These are phyloP conservation scores for Thermomyces lanuginosus DNA, from an alignment of 2,329 filamentous ascomycete genomes.

Conservation along the genomic window DNA sequence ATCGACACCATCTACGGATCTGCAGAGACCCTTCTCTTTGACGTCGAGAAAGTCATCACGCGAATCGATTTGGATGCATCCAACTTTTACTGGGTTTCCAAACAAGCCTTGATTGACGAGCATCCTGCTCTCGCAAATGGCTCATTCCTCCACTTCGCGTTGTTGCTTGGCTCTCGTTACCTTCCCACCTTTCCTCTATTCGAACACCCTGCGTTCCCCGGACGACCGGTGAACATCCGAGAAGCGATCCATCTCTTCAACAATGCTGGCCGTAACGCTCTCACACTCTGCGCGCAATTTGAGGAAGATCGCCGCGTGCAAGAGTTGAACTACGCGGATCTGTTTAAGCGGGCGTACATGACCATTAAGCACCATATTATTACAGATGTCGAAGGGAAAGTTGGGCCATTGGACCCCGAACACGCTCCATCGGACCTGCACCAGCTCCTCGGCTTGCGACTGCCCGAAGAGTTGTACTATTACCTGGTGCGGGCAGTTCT, in stretches of 20 bases:
- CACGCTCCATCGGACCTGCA: conserved; percentile 68
- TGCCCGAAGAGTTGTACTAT: conserved; percentile 79
- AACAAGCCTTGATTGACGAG: conserved; percentile 52
- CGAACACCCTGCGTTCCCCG: conserved; percentile 42
- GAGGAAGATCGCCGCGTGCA: conserved; percentile 60
- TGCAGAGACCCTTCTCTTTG: conserved; percentile 71
- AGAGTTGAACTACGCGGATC: conserved; percentile 63
- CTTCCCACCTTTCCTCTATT: conserved; percentile 65
- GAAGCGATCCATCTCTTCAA: conserved; percentile 67
- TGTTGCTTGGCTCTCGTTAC: conserved; percentile 71
- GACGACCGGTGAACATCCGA: conserved; percentile 44
- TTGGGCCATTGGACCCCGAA: conserved; percentile 57
- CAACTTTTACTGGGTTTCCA: conserved; percentile 47
- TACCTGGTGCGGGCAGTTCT: conserved; percentile 76
- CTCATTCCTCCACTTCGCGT: conserved; percentile 65
- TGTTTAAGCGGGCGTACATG: conserved; percentile 72
- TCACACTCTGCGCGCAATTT: conserved; percentile 58
- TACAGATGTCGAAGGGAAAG: conserved; percentile 58
- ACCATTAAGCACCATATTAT: conserved; percentile 77
- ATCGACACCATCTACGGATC: conserved; percentile 65
- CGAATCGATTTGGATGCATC: conserved; percentile 39
- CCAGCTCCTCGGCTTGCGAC: conserved; percentile 73
- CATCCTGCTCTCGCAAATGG: conserved; percentile 49
- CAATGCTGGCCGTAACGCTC: conserved; percentile 48
- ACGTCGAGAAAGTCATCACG: conserved; percentile 59